Percentiles rank a stretch among this genome's conserved stretches.
Conservation (phyloP, 164 flowering plant species). For the Buxus sempervirens region DNA sequence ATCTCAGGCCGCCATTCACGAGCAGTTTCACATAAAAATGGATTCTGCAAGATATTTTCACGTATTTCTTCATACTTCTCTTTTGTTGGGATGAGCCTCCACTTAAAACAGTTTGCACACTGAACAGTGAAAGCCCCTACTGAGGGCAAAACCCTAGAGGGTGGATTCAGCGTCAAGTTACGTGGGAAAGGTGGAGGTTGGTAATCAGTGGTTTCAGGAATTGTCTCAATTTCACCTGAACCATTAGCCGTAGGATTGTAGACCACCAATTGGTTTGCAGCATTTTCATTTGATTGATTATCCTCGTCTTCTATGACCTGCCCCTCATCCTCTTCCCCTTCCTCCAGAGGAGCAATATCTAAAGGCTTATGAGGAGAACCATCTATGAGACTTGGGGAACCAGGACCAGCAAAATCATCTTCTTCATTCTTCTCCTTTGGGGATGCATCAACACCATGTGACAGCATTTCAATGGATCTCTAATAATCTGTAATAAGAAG, state of each 20-base stretch:
- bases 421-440: constrained; percentile 23
- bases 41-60: constrained; percentile 56
- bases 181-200: constrained; percentile 20
- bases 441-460: constrained; percentile 12
- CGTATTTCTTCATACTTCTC: constrained; percentile 91
- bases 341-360: constrained; percentile 20
- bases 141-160: constrained; percentile 53
- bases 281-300: constrained; percentile 20
- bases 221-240: constrained; percentile 20
- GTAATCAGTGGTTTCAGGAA: constrained; percentile 25
- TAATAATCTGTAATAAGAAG: not conserved
- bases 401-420: constrained; percentile 14
- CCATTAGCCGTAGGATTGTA: constrained; percentile 43
- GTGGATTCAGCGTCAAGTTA: constrained; percentile 13
- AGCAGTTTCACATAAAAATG: constrained; percentile 72
- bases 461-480: constrained; percentile 20
- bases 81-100: constrained; percentile 89
- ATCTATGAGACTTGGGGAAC: constrained; percentile 16
- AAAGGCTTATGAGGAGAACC: constrained; percentile 15
- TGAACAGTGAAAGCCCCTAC: constrained; percentile 85
- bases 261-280: constrained; percentile 49
- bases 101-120: constrained; percentile 78
- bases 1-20: constrained; percentile 71
- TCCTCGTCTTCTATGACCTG: constrained; percentile 24
- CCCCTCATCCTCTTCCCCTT: constrained; percentile 11